A percentile compares a stretch with the other conserved stretches of the same genome.
These are phyloP conservation scores for Pichia membranifaciens DNA, from an alignment of 805 yeast species.

Conservation along the genomic window DNA sequence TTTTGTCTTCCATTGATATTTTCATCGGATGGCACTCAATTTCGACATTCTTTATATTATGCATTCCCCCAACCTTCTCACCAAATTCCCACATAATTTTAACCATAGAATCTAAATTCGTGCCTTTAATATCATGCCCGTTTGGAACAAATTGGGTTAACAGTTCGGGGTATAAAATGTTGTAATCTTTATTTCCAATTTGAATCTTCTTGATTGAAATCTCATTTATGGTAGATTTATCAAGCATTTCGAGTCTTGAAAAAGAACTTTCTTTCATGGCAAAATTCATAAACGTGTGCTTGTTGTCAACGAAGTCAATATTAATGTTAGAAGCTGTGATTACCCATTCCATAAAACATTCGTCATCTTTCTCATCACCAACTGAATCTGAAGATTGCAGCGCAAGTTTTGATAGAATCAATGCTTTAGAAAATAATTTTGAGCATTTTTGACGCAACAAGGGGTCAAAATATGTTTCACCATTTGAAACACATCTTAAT, in stretches of 20 bases:
- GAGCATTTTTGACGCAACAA: conserved; percentile 33
- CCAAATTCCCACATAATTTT: conserved; percentile 69
- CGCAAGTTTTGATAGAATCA: conserved; percentile 39
- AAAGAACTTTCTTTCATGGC: conserved; percentile 58
- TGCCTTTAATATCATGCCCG: conserved; percentile 15
- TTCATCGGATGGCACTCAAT: conserved; percentile 60
- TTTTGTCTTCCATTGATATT: conserved; percentile 64
- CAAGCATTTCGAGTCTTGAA: conserved; percentile 54
- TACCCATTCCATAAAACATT: conserved; percentile 45
- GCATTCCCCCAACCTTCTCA: conserved; percentile 84
- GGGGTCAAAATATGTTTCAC: conserved; percentile 21
- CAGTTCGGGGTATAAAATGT: conserved; percentile 64
- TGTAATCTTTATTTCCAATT: conserved; percentile 56
- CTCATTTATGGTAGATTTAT: conserved; percentile 61
- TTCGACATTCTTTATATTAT: conserved; percentile 63
- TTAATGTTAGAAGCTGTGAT: conserved; percentile 63
- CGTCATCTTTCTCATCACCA: conserved; percentile 22
- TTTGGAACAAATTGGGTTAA: conserved; percentile 42
- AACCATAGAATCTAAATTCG: conserved; percentile 30
- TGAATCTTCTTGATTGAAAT: conserved; percentile 57
- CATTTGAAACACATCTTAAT: conserved; percentile 41
- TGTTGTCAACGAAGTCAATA: conserved; percentile 57
- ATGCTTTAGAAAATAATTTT: conserved; percentile 37
- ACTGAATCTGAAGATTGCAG: conserved; percentile 17
- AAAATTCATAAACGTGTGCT: conserved; percentile 60